Evolutionary conservation across 2,329 filamentous ascomycete species (phyloP), one percentile per base, ranked within the genome.

Genomic region (Reticulascus tulasneorum): DNA sequence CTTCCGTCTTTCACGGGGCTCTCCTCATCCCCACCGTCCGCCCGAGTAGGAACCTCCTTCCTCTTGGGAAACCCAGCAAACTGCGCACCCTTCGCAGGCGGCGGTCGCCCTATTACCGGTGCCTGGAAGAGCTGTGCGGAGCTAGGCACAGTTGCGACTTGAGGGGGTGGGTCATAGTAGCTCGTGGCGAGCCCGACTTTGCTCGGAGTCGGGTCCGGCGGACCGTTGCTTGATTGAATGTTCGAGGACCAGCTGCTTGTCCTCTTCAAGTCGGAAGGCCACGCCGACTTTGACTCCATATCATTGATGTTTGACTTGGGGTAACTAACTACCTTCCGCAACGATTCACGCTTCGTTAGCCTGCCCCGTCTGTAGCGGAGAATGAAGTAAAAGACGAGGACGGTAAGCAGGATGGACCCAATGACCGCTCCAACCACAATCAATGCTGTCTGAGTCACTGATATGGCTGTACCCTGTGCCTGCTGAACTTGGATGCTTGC

Each of bases 351-450:
- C 30, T 40, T 45, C 23, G 35, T 43, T 10, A 42, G 38, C 37
- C 51, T 50, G 20, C 48, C 49, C 26, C 46, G 42, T 23, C 51
- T 39, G 35, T 48, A 52, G 22, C 60, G 55, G 9, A 56, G 40
- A 18, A 66, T 50, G 13, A 63, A 46, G 24, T 60, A 61, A 39
- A 63, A 62, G 18, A 53, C 51, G 4, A 59, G 32, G 5, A 65
- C 56, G 1, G 60, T 64, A 21, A 69, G 49, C 15, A 69, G 47
- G 2, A 62, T 56, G 4, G 61, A 62, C n/a, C 59, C 65, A 32
- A 68, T 50, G 22, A 68, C 60, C 30, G 59, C 62, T 11, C 59
- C 64, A 5, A 67, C 60, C 13, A 69, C 59, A 9, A 62, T 64
- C 6, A 67, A 40, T 1, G 64, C 63, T 0, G 56, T 58, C 49